These are phyloP conservation scores for Dimocarpus longan DNA, from an alignment of 345 rosid species.

Conservation along the genomic window DNA sequence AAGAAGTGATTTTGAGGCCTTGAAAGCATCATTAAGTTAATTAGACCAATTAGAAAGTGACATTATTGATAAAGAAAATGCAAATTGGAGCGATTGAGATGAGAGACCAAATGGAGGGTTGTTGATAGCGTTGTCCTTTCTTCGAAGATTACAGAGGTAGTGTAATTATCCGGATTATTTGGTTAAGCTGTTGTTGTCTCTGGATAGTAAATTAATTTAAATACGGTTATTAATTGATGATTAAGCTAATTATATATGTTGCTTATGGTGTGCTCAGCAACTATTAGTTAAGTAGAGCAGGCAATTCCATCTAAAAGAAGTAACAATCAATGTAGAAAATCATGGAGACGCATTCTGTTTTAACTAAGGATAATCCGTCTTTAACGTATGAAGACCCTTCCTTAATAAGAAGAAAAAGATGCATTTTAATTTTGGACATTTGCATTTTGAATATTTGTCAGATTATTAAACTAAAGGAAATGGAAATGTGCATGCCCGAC, in stretches of 20 bases:
- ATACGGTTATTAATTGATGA: neutral
- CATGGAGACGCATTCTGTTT: no score
- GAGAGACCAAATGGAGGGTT: constrained; percentile 1
- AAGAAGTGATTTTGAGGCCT: neutral
- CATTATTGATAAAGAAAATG: constrained; percentile 20
- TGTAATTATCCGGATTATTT: constrained; percentile 2
- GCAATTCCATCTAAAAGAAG: neutral
- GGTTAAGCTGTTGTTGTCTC: constrained; percentile 17
- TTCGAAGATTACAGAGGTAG: neutral
- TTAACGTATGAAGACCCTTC: no score
- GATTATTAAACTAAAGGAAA: no score
- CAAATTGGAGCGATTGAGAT: neutral
- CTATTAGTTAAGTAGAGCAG: neutral
- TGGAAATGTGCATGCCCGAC: no score
- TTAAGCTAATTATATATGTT: constrained; percentile 4
- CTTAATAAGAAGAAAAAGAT: no score
- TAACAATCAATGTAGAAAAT: no score
- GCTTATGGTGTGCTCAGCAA: neutral
- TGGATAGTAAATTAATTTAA: neutral
- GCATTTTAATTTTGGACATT: no score
- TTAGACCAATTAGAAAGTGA: constrained; percentile 16
- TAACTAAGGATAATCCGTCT: no score
- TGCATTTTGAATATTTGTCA: no score
- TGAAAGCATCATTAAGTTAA: constrained; percentile 29
- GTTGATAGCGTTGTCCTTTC: constrained; percentile 16